Conservation (phyloP, 345 rosid genomes). For the Syzygium aromaticum region DNA sequence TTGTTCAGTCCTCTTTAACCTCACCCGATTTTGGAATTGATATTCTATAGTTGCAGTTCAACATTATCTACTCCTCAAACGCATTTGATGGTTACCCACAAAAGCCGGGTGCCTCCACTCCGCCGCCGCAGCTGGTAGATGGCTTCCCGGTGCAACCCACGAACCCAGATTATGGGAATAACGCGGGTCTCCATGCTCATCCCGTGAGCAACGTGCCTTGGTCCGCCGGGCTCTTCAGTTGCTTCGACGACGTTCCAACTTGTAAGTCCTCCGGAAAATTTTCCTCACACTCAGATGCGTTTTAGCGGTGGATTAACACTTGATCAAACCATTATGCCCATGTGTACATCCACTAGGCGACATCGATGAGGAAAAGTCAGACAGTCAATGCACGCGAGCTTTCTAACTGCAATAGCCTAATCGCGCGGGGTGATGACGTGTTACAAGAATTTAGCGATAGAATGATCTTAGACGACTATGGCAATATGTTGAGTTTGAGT, state of each 20-base stretch:
- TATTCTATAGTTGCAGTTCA: background rate
- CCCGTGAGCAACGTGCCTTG: background rate
- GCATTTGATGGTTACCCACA: background rate
- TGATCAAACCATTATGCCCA: background rate
- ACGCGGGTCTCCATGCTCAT: background rate
- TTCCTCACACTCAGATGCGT: background rate
- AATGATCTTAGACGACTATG: background rate
- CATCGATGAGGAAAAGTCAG: background rate
- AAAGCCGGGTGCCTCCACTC: background rate
- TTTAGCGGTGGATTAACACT: no score
- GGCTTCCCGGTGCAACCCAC: background rate
- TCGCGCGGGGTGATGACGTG: background rate
- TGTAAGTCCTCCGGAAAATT: background rate
- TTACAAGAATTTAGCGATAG: background rate
- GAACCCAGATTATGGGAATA: background rate
- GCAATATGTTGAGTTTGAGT: background rate
- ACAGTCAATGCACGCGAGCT: background rate
- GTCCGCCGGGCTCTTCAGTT: background rate
- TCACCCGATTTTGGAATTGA: background rate
- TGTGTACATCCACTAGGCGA: background rate
- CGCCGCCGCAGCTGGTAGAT: background rate
- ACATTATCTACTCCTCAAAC: background rate
- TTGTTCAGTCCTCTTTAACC: background rate
- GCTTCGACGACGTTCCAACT: background rate
- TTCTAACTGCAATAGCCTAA: background rate